Percentiles rank a stretch among this genome's conserved stretches.
Conservation (phyloP, 73 alveolate species). For the Vitrella brassicaformis region DNA sequence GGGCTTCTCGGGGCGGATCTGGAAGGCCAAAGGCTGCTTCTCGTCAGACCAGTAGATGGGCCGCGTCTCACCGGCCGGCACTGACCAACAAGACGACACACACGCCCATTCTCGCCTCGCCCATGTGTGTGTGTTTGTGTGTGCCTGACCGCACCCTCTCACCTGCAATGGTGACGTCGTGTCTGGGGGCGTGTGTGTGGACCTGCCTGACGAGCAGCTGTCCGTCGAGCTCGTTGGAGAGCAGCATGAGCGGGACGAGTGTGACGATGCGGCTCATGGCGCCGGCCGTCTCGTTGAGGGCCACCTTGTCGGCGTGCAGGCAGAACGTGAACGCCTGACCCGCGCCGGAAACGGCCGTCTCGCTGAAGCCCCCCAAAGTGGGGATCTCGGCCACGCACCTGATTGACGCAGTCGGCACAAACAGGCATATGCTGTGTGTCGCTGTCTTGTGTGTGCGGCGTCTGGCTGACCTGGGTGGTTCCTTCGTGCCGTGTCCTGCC, state of each 20-base stretch:
- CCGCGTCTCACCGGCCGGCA: neutral
- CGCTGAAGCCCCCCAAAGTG: neutral
- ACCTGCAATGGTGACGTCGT: neutral
- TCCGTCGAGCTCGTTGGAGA: neutral
- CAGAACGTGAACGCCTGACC: neutral
- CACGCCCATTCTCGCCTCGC: neutral
- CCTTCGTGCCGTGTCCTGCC: too few species aligned
- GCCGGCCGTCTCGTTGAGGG: neutral
- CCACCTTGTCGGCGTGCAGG: neutral
- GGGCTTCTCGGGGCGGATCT: neutral
- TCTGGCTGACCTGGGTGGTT: too few species aligned
- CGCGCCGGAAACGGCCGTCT: neutral
- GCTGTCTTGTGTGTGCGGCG: too few species aligned
- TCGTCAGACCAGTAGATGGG: neutral
- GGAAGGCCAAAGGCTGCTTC: neutral
- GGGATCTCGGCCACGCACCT: neutral
- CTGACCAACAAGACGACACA: neutral
- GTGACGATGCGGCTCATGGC: neutral
- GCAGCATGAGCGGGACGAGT: neutral
- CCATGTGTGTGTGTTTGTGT: neutral
- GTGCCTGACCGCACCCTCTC: neutral
- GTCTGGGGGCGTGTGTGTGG: neutral
- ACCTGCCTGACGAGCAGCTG: neutral
- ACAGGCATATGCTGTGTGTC: too few species aligned
- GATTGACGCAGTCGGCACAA: neutral